Conservation (phyloP, 495 filamentous ascomycete species). For the Lophiostoma macrostomum region DNA sequence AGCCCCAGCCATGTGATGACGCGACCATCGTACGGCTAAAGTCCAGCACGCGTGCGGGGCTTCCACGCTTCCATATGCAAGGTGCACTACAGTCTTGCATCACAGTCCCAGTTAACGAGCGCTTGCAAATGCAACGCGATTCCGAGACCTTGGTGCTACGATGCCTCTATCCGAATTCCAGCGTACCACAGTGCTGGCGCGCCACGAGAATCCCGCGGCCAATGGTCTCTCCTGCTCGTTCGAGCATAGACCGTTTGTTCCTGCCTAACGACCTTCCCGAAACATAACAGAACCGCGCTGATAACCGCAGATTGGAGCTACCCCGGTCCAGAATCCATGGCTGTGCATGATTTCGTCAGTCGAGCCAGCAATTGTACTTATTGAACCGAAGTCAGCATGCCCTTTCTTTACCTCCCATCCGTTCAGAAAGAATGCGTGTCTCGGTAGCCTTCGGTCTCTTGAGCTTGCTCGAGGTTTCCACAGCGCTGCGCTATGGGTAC, state of each 20-base stretch:
- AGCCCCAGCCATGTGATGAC: too few relatives aligned
- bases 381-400: constrained; percentile 1
- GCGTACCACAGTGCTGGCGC: background rate
- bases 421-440: background rate
- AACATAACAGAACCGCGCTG: constrained; percentile 2
- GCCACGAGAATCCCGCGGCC: background rate
- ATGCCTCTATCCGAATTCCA: too few relatives aligned
- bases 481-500: background rate
- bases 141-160: too few relatives aligned
- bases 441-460: background rate
- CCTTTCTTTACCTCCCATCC: background rate
- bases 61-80: too few relatives aligned
- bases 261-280: constrained; percentile 19
- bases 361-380: background rate
- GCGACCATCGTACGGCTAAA: too few relatives aligned
- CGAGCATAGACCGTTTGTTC: constrained; percentile 3
- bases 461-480: background rate
- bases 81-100: too few relatives aligned
- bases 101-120: too few relatives aligned
- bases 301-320: constrained; percentile 16
- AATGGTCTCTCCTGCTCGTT: constrained; percentile 15
- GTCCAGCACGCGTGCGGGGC: too few relatives aligned
- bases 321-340: too few relatives aligned
- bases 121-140: too few relatives aligned
- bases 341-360: background rate